These are phyloP conservation scores for Paraphoma sp. DNA, from an alignment of 2,329 filamentous ascomycete genomes.

Conservation along the genomic window DNA sequence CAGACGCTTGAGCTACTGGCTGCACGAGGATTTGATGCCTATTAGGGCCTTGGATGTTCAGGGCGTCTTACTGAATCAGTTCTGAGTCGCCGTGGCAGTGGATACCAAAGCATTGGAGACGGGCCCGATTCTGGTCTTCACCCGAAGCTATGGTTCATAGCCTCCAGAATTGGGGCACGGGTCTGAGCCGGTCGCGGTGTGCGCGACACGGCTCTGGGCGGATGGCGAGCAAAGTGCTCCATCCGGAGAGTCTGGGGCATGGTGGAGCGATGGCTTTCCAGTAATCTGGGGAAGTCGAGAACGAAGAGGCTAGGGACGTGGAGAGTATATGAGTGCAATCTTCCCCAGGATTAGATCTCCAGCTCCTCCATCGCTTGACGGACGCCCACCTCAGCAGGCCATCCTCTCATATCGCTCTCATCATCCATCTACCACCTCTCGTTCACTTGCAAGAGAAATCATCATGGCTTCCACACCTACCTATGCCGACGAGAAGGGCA, in stretches of 20 bases:
- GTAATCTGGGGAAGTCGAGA: conserved; percentile 17
- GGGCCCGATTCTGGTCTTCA: conserved; percentile 1
- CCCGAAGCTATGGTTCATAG: conserved; percentile 7
- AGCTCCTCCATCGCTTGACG: not conserved
- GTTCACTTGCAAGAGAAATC: not conserved
- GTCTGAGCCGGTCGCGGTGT: not conserved
- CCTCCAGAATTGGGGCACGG: not conserved
- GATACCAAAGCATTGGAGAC: conserved; percentile 1
- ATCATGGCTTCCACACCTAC: conserved; percentile 16
- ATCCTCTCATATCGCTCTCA: not conserved
- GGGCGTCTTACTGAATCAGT: conserved; percentile 4
- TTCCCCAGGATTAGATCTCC: not conserved
- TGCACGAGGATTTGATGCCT: not conserved
- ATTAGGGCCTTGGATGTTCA: conserved; percentile 3
- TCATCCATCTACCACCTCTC: not conserved
- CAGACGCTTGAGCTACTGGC: conserved; percentile 5
- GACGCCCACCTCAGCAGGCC: not conserved
- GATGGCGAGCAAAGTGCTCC: not conserved
- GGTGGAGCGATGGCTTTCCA: conserved; percentile 11
- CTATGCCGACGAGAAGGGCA: conserved; percentile 28
- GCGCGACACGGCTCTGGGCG: not conserved
- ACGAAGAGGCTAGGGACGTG: conserved; percentile 1
- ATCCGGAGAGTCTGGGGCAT: conserved; percentile 15
- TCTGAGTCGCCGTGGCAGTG: not conserved
- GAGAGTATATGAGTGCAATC: conserved; percentile 12